phyloP scores from a whole-genome alignment of 1,284 basidiomycete genomes.

The Cerioporus squamosus region DNA sequence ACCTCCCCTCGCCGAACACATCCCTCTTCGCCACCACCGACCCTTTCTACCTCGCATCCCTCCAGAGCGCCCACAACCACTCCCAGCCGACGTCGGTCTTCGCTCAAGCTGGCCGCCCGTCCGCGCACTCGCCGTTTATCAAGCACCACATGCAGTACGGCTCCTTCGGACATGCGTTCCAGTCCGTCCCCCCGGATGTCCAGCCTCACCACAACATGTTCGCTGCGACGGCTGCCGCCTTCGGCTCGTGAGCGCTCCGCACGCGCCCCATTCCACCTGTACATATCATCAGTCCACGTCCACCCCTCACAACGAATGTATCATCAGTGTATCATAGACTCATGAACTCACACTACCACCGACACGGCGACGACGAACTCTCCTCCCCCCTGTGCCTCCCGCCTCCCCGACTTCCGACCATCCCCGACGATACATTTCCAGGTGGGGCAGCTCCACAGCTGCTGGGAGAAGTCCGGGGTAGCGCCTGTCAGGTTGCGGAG shows the following conservation, averaged over 20 bases:
- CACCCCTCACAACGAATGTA: conserved; percentile 21
- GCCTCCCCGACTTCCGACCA: background rate
- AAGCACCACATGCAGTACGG: conserved; percentile 27
- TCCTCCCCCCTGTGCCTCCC: no score
- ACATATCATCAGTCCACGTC: conserved; percentile 14
- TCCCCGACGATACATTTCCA: background rate
- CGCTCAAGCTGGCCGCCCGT: conserved; percentile 43
- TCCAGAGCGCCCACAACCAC: conserved; percentile 51
- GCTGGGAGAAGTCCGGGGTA: conserved; percentile 2
- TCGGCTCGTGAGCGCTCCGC: conserved; percentile 20
- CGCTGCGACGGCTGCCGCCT: conserved; percentile 24
- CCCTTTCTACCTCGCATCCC: conserved; percentile 69
- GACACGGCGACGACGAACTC: background rate
- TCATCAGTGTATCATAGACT: conserved; percentile 25
- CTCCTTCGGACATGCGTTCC: conserved; percentile 29
- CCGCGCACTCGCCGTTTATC: conserved; percentile 49
- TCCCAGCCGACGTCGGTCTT: conserved; percentile 44
- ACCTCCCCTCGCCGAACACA: conserved; percentile 37
- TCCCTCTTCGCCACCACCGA: conserved; percentile 70
- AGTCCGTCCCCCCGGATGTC: conserved; percentile 26
- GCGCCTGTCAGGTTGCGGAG: background rate
- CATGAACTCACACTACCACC: background rate
- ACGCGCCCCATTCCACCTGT: background rate
- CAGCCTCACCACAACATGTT: conserved; percentile 29
- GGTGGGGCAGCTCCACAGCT: no score